A percentile compares a stretch with the other conserved stretches of the same genome.
Evolutionary conservation across 2,329 filamentous ascomycete species (phyloP).

Genomic region (Stenocarpella maydis): DNA sequence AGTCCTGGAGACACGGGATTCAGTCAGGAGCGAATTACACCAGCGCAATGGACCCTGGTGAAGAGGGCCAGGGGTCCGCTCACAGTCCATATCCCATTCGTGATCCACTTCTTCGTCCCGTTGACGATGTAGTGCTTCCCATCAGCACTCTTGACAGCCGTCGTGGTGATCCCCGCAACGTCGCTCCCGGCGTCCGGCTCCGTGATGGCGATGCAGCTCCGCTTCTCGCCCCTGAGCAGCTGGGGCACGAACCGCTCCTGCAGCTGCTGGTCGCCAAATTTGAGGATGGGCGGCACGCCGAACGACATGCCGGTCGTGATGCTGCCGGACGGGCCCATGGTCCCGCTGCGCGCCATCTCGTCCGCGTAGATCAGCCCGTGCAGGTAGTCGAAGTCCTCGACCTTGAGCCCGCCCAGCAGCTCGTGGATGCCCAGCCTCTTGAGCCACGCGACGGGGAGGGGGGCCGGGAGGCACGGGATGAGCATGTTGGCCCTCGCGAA

Average conservation of each 20-base stretch:
- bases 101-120: slow-evolving; percentile 77
- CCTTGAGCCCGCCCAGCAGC: slow-evolving; percentile 69
- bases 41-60: rapidly evolving
- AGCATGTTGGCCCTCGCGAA: slow-evolving; percentile 75
- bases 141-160: slow-evolving; percentile 67
- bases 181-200: slow-evolving; percentile 79
- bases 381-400: slow-evolving; percentile 79
- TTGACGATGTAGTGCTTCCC: slow-evolving; percentile 76
- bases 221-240: slow-evolving; percentile 70
- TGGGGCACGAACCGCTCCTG: slow-evolving; percentile 74
- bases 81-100: slow-evolving; percentile 33
- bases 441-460: slow-evolving; percentile 73
- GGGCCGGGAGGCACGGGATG: slow-evolving; percentile 73
- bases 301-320: slow-evolving; percentile 77
- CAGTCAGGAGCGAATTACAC: slow-evolving; percentile 51
- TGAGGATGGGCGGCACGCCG: slow-evolving; percentile 74
- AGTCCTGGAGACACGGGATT: slow-evolving; percentile 57
- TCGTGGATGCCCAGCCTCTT: slow-evolving; percentile 71
- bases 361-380: slow-evolving; percentile 76
- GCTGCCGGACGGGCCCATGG: slow-evolving; percentile 69
- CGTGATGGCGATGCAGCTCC: slow-evolving; percentile 80
- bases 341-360: slow-evolving; percentile 73
- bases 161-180: slow-evolving; percentile 76
- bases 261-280: slow-evolving; percentile 69
- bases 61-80: not conserved